These are phyloP conservation scores for Solanum sejunctum DNA, from an alignment of 257 asterid genomes.

Conservation along the genomic window DNA sequence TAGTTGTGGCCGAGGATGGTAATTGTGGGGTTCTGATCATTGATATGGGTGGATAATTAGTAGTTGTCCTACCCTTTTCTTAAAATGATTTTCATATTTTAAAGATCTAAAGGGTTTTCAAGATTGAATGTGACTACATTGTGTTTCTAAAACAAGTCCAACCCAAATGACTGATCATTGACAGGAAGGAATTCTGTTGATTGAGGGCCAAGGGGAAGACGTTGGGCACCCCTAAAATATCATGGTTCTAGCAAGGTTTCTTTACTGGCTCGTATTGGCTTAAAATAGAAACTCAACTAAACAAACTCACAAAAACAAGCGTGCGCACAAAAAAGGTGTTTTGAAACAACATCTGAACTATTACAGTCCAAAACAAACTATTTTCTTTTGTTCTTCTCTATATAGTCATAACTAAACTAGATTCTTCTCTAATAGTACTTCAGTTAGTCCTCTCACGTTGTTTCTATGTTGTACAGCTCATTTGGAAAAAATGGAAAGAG, in stretches of 20 bases:
- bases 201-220: background rate
- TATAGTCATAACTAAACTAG: background rate
- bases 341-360: background rate
- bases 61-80: background rate
- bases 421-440: background rate
- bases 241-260: background rate
- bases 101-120: background rate
- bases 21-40: background rate
- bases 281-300: background rate
- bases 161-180: background rate
- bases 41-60: background rate
- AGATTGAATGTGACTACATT: background rate
- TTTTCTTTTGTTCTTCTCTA: background rate
- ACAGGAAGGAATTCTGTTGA: background rate
- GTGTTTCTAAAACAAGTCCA: background rate
- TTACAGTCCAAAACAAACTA: background rate
- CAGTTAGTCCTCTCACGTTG: background rate
- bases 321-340: background rate
- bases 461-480: background rate
- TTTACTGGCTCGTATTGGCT: background rate
- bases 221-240: background rate
- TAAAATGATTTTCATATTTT: background rate
- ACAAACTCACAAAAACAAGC: background rate
- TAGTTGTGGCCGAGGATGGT: background rate
- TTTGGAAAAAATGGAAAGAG: constrained; percentile 1